Evolutionary conservation across 2,329 filamentous ascomycete species (phyloP).

Genomic region (Aspergillus sp.): DNA sequence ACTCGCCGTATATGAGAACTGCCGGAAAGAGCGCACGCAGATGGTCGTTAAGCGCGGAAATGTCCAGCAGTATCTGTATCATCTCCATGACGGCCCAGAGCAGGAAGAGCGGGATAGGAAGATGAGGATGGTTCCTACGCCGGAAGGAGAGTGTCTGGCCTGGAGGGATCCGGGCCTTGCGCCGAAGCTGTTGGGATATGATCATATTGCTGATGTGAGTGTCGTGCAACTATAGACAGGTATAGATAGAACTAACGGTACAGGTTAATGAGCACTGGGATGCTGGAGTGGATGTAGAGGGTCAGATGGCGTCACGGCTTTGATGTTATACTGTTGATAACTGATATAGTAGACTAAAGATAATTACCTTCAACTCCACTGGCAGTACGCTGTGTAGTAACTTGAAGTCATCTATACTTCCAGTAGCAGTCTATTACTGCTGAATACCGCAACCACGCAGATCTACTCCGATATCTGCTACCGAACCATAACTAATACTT

Average conservation of each 20-base stretch:
- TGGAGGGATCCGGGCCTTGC: constrained; percentile 45
- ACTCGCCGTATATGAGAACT: constrained; percentile 53
- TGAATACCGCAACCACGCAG: too few relatives aligned
- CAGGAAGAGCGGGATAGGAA: constrained; percentile 55
- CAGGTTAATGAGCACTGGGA: background rate
- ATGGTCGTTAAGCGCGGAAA: constrained; percentile 61
- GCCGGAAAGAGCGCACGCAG: constrained; percentile 59
- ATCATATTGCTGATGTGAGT: constrained; percentile 39
- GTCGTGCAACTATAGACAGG: background rate
- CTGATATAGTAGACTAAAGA: too few relatives aligned
- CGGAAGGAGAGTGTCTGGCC: constrained; percentile 42
- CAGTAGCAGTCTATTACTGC: too few relatives aligned
- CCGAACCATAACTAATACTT: too few relatives aligned
- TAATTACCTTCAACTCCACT: too few relatives aligned
- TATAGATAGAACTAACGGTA: background rate
- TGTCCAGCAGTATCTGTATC: constrained; percentile 62
- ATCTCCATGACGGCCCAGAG: constrained; percentile 58
- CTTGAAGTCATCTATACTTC: too few relatives aligned
- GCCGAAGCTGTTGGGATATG: constrained; percentile 42
- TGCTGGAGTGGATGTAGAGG: background rate
- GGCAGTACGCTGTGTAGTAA: too few relatives aligned
- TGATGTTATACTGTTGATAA: background rate
- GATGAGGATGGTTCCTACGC: constrained; percentile 40
- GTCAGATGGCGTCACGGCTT: background rate
- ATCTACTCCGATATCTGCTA: too few relatives aligned